Conservation (phyloP, 2,329 filamentous ascomycete species). For the Stagonosporopsis cucurbitacearum region DNA sequence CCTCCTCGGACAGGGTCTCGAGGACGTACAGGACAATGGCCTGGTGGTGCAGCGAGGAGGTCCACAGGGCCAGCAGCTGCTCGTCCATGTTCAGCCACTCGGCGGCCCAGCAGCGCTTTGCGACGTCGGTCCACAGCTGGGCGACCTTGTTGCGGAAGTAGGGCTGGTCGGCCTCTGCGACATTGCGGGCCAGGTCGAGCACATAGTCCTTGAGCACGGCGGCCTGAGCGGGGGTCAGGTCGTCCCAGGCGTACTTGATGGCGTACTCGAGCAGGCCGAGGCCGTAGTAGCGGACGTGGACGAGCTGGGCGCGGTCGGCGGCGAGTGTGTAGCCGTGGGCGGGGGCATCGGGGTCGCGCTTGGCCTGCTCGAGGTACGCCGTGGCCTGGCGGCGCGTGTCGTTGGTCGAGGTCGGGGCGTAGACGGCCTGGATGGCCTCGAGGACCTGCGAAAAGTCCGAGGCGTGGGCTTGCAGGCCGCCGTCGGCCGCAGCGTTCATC, state of each 20-base stretch:
- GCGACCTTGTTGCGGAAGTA: constrained; percentile 94
- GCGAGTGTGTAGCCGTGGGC: constrained; percentile 86
- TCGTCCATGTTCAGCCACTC: constrained; percentile 96
- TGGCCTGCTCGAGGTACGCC: constrained; percentile 83
- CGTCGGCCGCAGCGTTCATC: constrained; percentile 40
- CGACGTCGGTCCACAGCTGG: constrained; percentile 92
- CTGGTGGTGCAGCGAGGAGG: constrained; percentile 68
- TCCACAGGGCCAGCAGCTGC: constrained; percentile 81
- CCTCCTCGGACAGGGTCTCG: constrained; percentile 91
- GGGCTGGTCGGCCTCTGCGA: constrained; percentile 74
- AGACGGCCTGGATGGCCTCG: constrained; percentile 85
- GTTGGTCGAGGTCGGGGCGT: constrained; percentile 81
- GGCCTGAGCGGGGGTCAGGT: constrained; percentile 73
- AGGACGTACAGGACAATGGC: constrained; percentile 87
- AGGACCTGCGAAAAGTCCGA: constrained; percentile 70
- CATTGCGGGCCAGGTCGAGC: constrained; percentile 74
- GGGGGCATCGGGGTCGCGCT: constrained; percentile 78
- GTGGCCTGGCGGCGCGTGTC: constrained; percentile 82
- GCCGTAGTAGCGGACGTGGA: constrained; percentile 90
- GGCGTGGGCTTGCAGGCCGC: constrained; percentile 35
- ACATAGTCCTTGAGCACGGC: constrained; percentile 76
- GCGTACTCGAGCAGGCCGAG: constrained; percentile 90
- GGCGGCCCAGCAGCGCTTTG: constrained; percentile 89
- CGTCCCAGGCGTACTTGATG: constrained; percentile 82
- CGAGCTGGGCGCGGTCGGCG: constrained; percentile 73